Percentiles rank a stretch among this genome's conserved stretches.
Conservation (phyloP, 805 yeast genomes). For the Ogataea glucozyma region DNA sequence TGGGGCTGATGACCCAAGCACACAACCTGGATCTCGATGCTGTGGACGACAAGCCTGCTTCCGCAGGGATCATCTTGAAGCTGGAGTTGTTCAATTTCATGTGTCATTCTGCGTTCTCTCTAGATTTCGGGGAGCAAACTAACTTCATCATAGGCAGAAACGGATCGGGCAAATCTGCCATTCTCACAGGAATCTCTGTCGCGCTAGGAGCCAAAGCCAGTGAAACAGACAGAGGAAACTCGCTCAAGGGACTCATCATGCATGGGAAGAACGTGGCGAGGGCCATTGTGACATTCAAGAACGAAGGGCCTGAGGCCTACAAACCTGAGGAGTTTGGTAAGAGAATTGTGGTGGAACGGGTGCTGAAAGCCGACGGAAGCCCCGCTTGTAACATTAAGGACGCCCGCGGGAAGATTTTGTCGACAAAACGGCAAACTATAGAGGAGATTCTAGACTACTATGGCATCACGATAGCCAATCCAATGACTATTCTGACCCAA, state of each 20-base stretch:
- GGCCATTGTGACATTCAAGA: conserved; percentile 62
- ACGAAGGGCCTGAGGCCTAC: conserved; percentile 66
- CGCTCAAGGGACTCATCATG: conserved; percentile 67
- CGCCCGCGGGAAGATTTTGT: conserved; percentile 50
- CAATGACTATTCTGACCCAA: conserved; percentile 89
- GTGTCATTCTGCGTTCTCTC: conserved; percentile 83
- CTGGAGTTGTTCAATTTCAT: conserved; percentile 74
- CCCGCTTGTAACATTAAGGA: conserved; percentile 56
- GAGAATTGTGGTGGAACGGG: conserved; percentile 68
- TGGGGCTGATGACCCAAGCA: conserved; percentile 28
- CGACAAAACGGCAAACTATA: conserved; percentile 63
- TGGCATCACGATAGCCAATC: conserved; percentile 81
- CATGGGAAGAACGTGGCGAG: conserved; percentile 74
- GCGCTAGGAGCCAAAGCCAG: conserved; percentile 88
- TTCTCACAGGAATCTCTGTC: conserved; percentile 81
- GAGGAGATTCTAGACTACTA: conserved; percentile 69
- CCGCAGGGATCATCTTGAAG: conserved; percentile 68
- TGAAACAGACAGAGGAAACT: conserved; percentile 81
- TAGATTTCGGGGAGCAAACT: conserved; percentile 74
- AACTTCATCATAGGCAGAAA: conserved; percentile 88
- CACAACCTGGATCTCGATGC: conserved; percentile 13
- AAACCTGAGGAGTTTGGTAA: conserved; percentile 67
- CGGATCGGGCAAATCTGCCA: conserved; percentile 90
- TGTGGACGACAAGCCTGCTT: conserved; percentile 36
- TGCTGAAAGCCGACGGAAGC: conserved; percentile 54